Evolutionary conservation across 345 rosid genomes (phyloP), one percentile per base, ranked within the genome.

Genomic region (Populus tremula): DNA sequence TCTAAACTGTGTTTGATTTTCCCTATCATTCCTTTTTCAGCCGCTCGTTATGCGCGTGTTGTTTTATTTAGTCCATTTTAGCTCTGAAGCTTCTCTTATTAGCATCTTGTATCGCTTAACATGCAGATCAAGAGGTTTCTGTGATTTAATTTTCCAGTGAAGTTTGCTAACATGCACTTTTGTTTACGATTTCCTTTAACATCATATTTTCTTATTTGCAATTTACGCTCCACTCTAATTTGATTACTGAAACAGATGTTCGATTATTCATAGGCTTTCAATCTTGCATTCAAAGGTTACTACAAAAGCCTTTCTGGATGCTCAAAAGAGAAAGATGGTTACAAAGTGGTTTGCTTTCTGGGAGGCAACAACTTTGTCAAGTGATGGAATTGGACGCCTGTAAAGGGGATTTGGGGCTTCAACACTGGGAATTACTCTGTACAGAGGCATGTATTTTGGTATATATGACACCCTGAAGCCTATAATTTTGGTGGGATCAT

Each of bases 241-340:
- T 80, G 80, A 67, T 81, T 82, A 70, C 82, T 89, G 82, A 89
- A 71, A 88, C 90, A 83, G 90, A 87, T 80, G 80, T 85, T 87
- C 74, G 75, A 79, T 88, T 93, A 82, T 89, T 85, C 85, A 43
- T 89, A 92, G 99, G 99, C 97, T 81, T 93, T 91, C 91, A 93
- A 93, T 89, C 92, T 96, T 82, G 99, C 99, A 72, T 92, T 91
- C 79, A 96, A 92, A 87, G 97, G 97, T 86, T 93, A 93, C 90
- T 93, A 87, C 90, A 93, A 88, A 87, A 85, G 82, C 88, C 72
- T 83, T 79, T 87, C 92, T 47, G 97, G 97, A 41, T 56, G 82
- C 78, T 92, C 98, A 11, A 92, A 89, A 81, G 98, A 96, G 91
- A 91, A 76, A 81, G 97, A 93, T 78, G 97, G 97, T 81, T 92